Evolutionary conservation across 345 rosid genomes (phyloP), one percentile per base, ranked within the genome.

Genomic region (Ceriops zippeliana): DNA sequence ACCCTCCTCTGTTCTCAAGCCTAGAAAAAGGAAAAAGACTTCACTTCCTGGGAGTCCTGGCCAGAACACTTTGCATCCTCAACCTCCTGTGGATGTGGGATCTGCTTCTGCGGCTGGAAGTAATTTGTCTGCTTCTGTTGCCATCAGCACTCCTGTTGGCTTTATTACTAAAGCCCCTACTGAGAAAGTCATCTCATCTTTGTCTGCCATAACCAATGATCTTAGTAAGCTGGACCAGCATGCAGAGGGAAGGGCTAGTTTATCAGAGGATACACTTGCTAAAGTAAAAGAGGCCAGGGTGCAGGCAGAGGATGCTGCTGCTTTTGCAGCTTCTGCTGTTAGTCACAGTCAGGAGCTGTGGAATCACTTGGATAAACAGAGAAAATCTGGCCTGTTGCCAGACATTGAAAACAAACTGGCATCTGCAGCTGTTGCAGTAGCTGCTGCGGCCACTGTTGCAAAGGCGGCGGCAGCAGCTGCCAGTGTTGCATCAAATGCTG

Each of bases 391-490:
- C 54, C 79, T 84, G 74, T 81, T 58, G 34, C 66, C 85, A 51
- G 93, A 90, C 71, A 81, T 75, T 67, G 91, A 92, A 81, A 80
- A 78, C 62, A 87, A 79, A 67, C 74, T 96, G 78, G 87, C 91
- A 72, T 87, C 89, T n/a, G 98, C 98, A 67, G 95, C 96, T 62
- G 85, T 81, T 84, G 91, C 96, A 21, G 74, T 86, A 66, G 88
- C 96, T 53, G 90, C 96, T 32, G 98, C 99, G 3, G 90, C 97
- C 74, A 87, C 99, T 51, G 96, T 92, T 80, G 99, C 98, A 47
- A 92, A 86, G 76, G 98, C 97, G 15, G 99, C 99, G 59, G 95
- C 99, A 63, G 98, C 98, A 16, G 97, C 97, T 58, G 97, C 98
- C 66, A 89, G 82, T 78, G 97, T 96, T 53, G 98, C 99, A 69